Evolutionary conservation across 495 filamentous ascomycete species (phyloP).

Genomic region (Trichocladium uniseriatum): DNA sequence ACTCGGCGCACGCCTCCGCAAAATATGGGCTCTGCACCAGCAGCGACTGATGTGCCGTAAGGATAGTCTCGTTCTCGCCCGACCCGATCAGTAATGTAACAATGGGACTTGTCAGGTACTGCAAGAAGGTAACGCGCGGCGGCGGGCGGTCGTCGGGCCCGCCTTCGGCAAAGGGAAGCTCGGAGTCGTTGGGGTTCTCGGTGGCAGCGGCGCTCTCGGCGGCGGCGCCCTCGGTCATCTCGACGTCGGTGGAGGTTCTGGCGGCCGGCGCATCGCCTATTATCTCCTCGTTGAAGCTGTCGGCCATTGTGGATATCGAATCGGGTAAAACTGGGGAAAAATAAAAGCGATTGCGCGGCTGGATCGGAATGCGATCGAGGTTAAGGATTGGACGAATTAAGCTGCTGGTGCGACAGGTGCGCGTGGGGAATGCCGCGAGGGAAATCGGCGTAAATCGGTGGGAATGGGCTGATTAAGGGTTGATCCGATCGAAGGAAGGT

Average conservation of each 20-base stretch:
- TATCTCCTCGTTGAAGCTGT: slow-evolving; percentile 31
- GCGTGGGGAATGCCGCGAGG: too few relatives aligned
- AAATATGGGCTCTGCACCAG: slow-evolving; percentile 68
- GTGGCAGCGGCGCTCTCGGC: slow-evolving; percentile 11
- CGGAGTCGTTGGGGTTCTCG: slow-evolving; percentile 16
- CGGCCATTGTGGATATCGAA: slow-evolving; percentile 27
- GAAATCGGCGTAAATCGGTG: too few relatives aligned
- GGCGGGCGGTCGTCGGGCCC: slow-evolving; percentile 24
- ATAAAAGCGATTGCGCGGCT: background rate
- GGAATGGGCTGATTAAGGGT: too few relatives aligned
- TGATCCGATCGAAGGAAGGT: background rate
- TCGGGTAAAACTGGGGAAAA: too few relatives aligned
- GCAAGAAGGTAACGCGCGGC: slow-evolving; percentile 37
- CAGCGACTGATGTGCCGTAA: slow-evolving; percentile 73
- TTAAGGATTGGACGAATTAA: too few relatives aligned
- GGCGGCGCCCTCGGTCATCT: slow-evolving; percentile 38
- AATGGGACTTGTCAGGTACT: slow-evolving; percentile 69
- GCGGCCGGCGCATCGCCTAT: slow-evolving; percentile 30
- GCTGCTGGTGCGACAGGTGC: too few relatives aligned
- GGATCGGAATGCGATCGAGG: too few relatives aligned
- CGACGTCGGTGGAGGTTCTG: slow-evolving; percentile 32
- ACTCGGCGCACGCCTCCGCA: slow-evolving; percentile 48
- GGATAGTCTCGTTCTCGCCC: slow-evolving; percentile 48
- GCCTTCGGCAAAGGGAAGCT: slow-evolving; percentile 37
- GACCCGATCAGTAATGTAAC: slow-evolving; percentile 66